Conservation (phyloP, 2,329 filamentous ascomycete species). For the Sarocladiaceae sp. region DNA sequence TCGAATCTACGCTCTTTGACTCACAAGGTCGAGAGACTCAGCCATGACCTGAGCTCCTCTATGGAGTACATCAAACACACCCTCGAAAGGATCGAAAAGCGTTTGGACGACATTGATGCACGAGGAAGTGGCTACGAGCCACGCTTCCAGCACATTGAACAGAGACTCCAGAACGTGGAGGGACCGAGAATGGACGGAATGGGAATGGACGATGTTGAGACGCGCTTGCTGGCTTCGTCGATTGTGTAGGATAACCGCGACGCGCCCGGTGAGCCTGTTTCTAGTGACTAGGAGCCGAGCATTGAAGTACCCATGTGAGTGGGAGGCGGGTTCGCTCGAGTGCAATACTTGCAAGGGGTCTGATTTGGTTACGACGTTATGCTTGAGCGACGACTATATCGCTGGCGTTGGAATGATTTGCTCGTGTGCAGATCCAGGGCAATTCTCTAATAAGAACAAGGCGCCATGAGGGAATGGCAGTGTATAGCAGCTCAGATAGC, state of each 20-base stretch:
- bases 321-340: too few relatives aligned
- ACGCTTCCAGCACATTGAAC: constrained; percentile 40
- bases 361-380: not conserved
- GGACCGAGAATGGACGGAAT: constrained; percentile 37
- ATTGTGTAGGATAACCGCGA: constrained; percentile 32
- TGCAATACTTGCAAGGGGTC: not conserved
- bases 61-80: constrained; percentile 46
- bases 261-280: constrained; percentile 13
- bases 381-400: not conserved
- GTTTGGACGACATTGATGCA: constrained; percentile 50
- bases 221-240: constrained; percentile 36
- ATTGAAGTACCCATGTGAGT: too few relatives aligned
- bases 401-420: constrained; percentile 5
- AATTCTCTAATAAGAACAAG: too few relatives aligned
- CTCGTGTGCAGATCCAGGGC: too few relatives aligned
- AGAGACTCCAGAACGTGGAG: constrained; percentile 37
- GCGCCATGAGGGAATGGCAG: not conserved
- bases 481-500: not conserved
- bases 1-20: constrained; percentile 54
- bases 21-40: constrained; percentile 56
- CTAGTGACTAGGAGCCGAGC: not conserved
- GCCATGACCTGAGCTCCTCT: constrained; percentile 51
- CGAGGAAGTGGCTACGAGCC: constrained; percentile 38
- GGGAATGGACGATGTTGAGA: constrained; percentile 42
- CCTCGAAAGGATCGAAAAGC: constrained; percentile 49